These are phyloP conservation scores for Lonicera japonica DNA, from an alignment of 129 eudicot genomes.

Conservation along the genomic window DNA sequence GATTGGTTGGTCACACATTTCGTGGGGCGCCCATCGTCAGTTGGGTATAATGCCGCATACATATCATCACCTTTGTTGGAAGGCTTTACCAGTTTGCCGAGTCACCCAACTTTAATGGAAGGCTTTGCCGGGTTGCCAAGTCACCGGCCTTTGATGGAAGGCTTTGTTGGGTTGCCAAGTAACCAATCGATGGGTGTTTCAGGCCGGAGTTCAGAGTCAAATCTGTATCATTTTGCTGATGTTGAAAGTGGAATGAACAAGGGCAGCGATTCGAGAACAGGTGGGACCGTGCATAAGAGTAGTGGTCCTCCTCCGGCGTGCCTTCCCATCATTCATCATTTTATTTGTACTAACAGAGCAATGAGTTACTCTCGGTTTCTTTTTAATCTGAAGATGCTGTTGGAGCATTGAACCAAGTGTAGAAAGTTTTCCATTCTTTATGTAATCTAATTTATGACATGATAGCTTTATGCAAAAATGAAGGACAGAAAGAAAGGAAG, in stretches of 20 bases:
- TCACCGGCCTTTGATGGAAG: no score
- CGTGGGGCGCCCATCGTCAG: slow-evolving; percentile 17
- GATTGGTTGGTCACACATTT: slow-evolving; percentile 17
- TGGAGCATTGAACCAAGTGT: no score
- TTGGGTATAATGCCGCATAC: slow-evolving; percentile 26
- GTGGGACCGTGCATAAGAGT: background rate
- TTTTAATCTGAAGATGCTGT: no score
- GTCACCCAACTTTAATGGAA: no score
- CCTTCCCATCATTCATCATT: background rate
- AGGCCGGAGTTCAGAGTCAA: slow-evolving; percentile 27
- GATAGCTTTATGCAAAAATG: no score
- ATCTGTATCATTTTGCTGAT: slow-evolving; percentile 18
- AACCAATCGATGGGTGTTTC: slow-evolving; percentile 14
- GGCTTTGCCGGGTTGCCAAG: no score
- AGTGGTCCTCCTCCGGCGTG: no score
- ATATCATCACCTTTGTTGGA: slow-evolving; percentile 24
- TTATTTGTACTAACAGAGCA: no score
- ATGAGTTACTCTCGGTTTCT: no score
- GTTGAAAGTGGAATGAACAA: slow-evolving; percentile 3
- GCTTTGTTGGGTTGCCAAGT: slow-evolving; percentile 26
- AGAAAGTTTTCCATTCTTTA: no score
- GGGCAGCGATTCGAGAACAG: background rate
- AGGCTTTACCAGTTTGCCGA: slow-evolving; percentile 32
- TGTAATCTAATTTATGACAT: no score
- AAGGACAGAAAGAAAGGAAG: no score